Evolutionary conservation across 2,329 filamentous ascomycete species (phyloP).

Genomic region (Claviceps capensis): DNA sequence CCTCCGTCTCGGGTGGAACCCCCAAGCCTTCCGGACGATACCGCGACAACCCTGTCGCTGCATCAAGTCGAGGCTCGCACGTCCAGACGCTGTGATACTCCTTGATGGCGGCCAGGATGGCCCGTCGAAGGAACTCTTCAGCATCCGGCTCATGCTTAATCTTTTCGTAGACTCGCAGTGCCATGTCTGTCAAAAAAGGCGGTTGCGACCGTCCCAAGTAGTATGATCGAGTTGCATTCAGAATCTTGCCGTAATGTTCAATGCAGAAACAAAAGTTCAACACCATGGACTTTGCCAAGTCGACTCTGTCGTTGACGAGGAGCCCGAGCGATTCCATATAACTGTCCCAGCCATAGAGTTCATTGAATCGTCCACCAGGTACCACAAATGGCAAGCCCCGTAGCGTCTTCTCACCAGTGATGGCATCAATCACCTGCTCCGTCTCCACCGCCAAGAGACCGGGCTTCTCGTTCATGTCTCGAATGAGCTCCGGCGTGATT

Average conservation of each 20-base stretch:
- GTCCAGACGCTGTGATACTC: slow-evolving; percentile 90
- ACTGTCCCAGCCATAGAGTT: slow-evolving; percentile 96
- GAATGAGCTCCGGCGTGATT: slow-evolving; percentile 69
- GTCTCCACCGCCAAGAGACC: slow-evolving; percentile 84
- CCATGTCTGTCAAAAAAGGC: slow-evolving; percentile 95
- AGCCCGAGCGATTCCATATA: slow-evolving; percentile 96
- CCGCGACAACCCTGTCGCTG: slow-evolving; percentile 63
- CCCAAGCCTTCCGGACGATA: slow-evolving; percentile 75
- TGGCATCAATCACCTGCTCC: slow-evolving; percentile 55
- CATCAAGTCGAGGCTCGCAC: slow-evolving; percentile 62
- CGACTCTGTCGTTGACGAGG: slow-evolving; percentile 68
- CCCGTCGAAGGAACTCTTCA: slow-evolving; percentile 63
- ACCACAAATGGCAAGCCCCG: slow-evolving; percentile 89
- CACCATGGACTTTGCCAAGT: slow-evolving; percentile 90
- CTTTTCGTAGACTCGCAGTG: slow-evolving; percentile 80
- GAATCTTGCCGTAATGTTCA: slow-evolving; percentile 93
- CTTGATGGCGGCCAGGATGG: slow-evolving; percentile 87
- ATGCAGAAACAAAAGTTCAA: slow-evolving; percentile 97
- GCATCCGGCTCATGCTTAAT: slow-evolving; percentile 78
- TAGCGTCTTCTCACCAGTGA: slow-evolving; percentile 53
- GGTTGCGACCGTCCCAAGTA: slow-evolving; percentile 91
- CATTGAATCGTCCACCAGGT: slow-evolving; percentile 92
- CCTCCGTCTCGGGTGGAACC: slow-evolving; percentile 84
- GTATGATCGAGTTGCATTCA: slow-evolving; percentile 93
- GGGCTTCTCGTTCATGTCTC: slow-evolving; percentile 73